Percentiles rank a stretch among this genome's conserved stretches.
These are phyloP conservation scores for Stramenopiles sp. DNA, from an alignment of 352 stramenopile genomes.

Conservation along the genomic window DNA sequence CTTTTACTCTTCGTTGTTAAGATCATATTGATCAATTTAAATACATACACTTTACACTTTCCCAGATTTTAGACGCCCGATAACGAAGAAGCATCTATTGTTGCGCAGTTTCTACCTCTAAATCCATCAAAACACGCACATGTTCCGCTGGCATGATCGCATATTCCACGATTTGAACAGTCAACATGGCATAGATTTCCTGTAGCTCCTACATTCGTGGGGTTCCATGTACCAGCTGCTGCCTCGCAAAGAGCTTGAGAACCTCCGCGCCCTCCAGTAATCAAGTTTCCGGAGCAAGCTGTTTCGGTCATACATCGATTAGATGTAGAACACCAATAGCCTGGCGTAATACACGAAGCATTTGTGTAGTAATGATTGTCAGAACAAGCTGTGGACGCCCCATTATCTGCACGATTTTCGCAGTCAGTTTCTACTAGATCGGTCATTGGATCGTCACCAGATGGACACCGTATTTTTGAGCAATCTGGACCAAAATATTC, in stretches of 20 bases:
- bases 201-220: slow-evolving; percentile 28
- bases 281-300: neutral
- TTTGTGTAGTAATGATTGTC: neutral
- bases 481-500: slow-evolving; percentile 68
- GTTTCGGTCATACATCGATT: neutral
- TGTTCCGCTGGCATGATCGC: slow-evolving; percentile 51
- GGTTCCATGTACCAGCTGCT: slow-evolving; percentile 22
- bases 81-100: neutral
- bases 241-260: neutral
- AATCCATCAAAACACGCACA: slow-evolving; percentile 67
- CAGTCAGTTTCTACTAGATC: slow-evolving; percentile 58
- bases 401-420: slow-evolving; percentile 24
- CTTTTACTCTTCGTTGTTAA: neutral
- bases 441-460: slow-evolving; percentile 58
- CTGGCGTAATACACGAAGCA: neutral
- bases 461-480: slow-evolving; percentile 50
- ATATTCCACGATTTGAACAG: slow-evolving; percentile 69
- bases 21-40: no score
- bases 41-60: neutral
- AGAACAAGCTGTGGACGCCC: neutral
- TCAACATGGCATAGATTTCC: slow-evolving; percentile 74
- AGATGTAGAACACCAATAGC: neutral
- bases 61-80: neutral
- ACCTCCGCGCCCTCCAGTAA: neutral
- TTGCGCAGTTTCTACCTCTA: slow-evolving; percentile 39